Base-by-base conservation (phyloP, 805 yeast species). In the Ogataea paraovalis region DNA sequence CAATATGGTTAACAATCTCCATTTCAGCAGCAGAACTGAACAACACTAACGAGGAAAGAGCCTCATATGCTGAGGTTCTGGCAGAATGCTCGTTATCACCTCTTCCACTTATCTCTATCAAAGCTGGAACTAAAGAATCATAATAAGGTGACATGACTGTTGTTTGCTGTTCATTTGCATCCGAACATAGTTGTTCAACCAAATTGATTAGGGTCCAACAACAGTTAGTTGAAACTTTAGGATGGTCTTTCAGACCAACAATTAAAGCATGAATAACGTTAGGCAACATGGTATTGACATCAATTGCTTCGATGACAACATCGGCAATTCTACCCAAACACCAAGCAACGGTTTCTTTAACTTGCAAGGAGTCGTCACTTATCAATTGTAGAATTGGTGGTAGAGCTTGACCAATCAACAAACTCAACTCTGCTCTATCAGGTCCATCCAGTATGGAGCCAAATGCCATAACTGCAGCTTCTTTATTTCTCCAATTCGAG, bases 391-490 rank as follows among this genome's bases (percentile, higher is more conserved):
- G 72, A 47, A 94, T 85, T 19, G 97, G 89, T 30, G 78, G 79
- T 52, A 94, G 73, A 2, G 98, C 97, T 71, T 87, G 92, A 30
- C 77, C 80, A 52, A 92, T 84, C 45, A 90, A 75, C 7, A 69
- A 68, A 43, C 79, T 79, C 59, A 89, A 73, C 60, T 85, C 84
- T 2, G 76, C 80, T 45, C 80, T 78, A 53, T 87, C 91, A 27
- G 97, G 97, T 19, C 99, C 99, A 58, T 90, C 98, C 58, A 94
- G 75, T 50, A 94, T 88, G 12, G 97, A 90, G 30, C 99, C 99
- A 65, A 94, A 94, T 0, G 99, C 97, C 99, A 94, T 94, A 5
- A 94, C 97, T 2, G 98, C 96, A 22, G 98, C 98, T 70, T 94
- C 99, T 59, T 96, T 83, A 46, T 80, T 70, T 68, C 94, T 80